These are phyloP conservation scores for Biscutella laevigata DNA, from an alignment of 441 rosid species.

Conservation along the genomic window DNA sequence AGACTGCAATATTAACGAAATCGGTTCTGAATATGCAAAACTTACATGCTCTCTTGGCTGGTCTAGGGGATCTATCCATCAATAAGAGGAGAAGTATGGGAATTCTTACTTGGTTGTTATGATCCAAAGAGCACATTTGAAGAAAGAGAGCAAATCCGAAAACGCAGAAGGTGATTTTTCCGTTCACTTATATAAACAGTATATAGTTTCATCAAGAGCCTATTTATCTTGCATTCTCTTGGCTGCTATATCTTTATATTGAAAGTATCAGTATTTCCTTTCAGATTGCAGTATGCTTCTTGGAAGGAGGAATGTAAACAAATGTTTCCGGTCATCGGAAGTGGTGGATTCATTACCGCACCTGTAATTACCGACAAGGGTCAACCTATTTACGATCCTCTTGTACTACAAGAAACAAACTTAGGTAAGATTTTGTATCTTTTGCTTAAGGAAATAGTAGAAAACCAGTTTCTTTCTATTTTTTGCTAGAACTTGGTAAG, in stretches of 20 bases:
- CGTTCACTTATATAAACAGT: neutral
- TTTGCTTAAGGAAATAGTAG: conserved; percentile 13
- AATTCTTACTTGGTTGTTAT: conserved; percentile 82
- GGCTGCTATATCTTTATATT: neutral
- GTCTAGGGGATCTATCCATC: conserved; percentile 81
- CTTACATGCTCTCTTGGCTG: conserved; percentile 1
- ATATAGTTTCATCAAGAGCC: neutral
- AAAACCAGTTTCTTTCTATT: too few relatives aligned
- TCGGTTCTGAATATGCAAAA: neutral
- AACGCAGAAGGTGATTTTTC: conserved; percentile 53
- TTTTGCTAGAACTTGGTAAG: conserved; percentile 2
- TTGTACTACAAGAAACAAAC: conserved; percentile 57
- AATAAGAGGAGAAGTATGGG: conserved; percentile 99
- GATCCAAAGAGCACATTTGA: conserved; percentile 79
- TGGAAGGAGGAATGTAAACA: conserved; percentile 72
- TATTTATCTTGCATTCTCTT: neutral
- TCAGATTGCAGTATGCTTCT: conserved; percentile 57
- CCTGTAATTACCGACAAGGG: conserved; percentile 80
- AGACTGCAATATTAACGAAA: neutral
- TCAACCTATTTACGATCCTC: conserved; percentile 69
- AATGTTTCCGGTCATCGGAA: conserved; percentile 75
- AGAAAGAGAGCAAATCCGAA: conserved; percentile 65
- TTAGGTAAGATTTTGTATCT: conserved; percentile 27
- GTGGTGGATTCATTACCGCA: conserved; percentile 76
- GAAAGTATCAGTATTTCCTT: conserved; percentile 10